Evolutionary conservation across 1,139 yeast species (phyloP), one percentile per base, ranked within the genome.

Genomic region (Kodamaea plutei): DNA sequence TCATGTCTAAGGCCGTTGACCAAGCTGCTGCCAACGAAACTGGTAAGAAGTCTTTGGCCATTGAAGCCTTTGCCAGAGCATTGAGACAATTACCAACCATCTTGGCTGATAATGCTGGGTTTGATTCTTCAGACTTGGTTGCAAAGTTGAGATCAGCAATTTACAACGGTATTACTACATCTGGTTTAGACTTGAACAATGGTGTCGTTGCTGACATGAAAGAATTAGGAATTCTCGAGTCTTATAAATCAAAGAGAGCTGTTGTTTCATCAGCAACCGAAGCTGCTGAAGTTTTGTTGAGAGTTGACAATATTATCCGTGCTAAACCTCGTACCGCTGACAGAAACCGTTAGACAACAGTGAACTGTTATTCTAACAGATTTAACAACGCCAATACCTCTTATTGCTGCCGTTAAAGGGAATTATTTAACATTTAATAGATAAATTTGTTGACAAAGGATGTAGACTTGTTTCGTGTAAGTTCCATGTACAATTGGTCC

Each of bases 321-420:
- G 97, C 98, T 22, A 89, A 87, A 57, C 98, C 98, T 40, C 76
- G 98, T 63, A 89, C 97, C 29, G 96, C 97, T 27, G 91, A 84
- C 62, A 78, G 98, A 68, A 75, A 74, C 47, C 68, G 58, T 31
- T 34, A 29, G 23, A n/a, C 15, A n/a, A 11, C n/a, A n/a, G n/a
- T n/a, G n/a, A n/a, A n/a, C n/a, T n/a, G n/a, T n/a, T n/a, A 12
- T 14, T n/a, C n/a, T n/a, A n/a, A n/a, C n/a, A n/a, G n/a, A n/a
- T n/a, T n/a, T n/a, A n/a, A n/a, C n/a, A n/a, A n/a, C n/a, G n/a
- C n/a, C n/a, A n/a, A n/a, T n/a, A n/a, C n/a, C n/a, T n/a, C n/a
- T n/a, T n/a, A n/a, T n/a, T n/a, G n/a, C n/a, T n/a, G n/a, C n/a
- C n/a, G n/a, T n/a, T n/a, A n/a, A n/a, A n/a, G n/a, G n/a, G n/a